Conservation (phyloP, 2,329 filamentous ascomycete species). For the Diaporthe australafricana region DNA sequence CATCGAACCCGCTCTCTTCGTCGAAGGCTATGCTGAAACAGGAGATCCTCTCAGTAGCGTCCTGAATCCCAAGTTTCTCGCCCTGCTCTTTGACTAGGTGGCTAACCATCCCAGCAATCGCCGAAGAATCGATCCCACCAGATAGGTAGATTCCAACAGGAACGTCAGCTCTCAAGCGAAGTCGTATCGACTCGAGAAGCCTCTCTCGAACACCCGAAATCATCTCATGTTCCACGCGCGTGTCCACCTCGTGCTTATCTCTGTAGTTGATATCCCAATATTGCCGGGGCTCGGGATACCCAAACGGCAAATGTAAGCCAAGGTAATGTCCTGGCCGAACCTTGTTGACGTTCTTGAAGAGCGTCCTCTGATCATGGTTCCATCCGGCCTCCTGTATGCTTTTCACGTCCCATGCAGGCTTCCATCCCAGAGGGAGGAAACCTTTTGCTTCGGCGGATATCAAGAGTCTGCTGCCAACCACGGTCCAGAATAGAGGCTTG, state of each 20-base stretch:
- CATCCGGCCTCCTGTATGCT: constrained; percentile 56
- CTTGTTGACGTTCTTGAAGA: constrained; percentile 61
- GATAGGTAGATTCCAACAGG: constrained; percentile 67
- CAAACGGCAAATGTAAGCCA: constrained; percentile 48
- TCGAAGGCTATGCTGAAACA: constrained; percentile 66
- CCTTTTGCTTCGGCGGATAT: constrained; percentile 66
- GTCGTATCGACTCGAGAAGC: constrained; percentile 62
- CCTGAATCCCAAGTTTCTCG: constrained; percentile 58
- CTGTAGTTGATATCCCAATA: constrained; percentile 67
- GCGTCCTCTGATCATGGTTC: constrained; percentile 57
- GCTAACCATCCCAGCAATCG: constrained; percentile 66
- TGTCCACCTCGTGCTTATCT: constrained; percentile 59
- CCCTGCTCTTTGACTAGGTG: constrained; percentile 61
- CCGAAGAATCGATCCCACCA: constrained; percentile 69
- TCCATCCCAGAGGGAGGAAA: constrained; percentile 62
- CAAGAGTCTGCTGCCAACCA: constrained; percentile 53
- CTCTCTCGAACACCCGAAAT: constrained; percentile 60
- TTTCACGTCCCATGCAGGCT: constrained; percentile 64
- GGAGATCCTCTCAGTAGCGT: constrained; percentile 42
- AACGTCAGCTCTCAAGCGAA: constrained; percentile 67
- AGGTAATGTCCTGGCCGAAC: constrained; percentile 58
- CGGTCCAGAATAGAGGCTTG: constrained; percentile 66
- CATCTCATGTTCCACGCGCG: constrained; percentile 61
- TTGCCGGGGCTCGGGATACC: constrained; percentile 50
- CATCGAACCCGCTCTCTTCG: constrained; percentile 59